Conservation (phyloP, 495 filamentous ascomycete species). For the Wilcoxina mikolae region DNA sequence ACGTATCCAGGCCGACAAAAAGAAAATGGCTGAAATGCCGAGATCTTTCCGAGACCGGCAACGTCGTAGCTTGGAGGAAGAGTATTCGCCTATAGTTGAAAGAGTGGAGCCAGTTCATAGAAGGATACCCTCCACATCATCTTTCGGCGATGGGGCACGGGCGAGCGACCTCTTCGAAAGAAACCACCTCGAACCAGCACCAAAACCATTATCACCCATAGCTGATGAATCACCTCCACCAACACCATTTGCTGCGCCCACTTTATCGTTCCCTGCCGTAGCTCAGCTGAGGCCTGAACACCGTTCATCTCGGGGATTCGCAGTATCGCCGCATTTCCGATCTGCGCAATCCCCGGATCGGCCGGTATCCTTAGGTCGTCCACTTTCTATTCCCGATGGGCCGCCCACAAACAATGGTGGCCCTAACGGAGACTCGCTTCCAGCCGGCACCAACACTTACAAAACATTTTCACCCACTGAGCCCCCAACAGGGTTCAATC, state of each 20-base stretch:
- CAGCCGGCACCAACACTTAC: neutral
- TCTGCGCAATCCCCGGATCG: neutral
- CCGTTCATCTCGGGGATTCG: neutral
- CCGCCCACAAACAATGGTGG: too few species aligned
- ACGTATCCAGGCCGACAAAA: conserved; percentile 20
- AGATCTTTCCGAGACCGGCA: neutral
- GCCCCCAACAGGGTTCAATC: neutral
- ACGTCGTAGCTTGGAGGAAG: conserved; percentile 10
- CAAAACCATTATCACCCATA: neutral
- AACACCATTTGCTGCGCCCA: conserved; percentile 1
- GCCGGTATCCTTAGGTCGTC: too few species aligned
- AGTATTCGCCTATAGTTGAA: conserved; percentile 3
- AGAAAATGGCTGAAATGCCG: conserved; percentile 15
- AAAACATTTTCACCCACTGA: neutral
- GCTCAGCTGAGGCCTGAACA: too few species aligned
- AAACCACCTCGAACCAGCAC: neutral
- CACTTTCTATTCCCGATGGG: too few species aligned
- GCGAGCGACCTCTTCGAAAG: conserved; percentile 7
- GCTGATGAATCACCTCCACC: neutral
- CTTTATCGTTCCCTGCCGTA: neutral
- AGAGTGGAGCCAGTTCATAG: conserved; percentile 7
- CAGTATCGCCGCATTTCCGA: neutral
- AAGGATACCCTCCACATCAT: conserved; percentile 19
- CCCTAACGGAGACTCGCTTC: too few species aligned
- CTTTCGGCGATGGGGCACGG: conserved; percentile 20